phyloP scores from a whole-genome alignment of 2,329 filamentous ascomycete species.

The Sporothrix phasma region DNA sequence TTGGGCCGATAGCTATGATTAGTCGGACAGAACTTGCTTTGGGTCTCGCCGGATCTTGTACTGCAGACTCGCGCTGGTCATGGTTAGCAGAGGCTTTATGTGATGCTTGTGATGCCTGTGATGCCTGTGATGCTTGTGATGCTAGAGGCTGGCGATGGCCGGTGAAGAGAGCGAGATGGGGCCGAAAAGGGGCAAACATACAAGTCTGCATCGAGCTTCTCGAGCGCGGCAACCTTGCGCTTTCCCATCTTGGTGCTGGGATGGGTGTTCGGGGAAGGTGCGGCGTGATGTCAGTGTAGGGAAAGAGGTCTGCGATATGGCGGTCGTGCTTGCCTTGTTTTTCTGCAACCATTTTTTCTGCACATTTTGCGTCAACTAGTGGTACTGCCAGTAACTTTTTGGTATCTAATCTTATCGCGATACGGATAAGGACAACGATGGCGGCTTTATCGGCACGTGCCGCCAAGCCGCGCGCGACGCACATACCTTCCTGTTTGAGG shows the following conservation, averaged over 20 bases:
- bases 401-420: conserved; percentile 14
- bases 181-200: conserved; percentile 13
- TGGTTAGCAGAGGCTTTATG: conserved; percentile 21
- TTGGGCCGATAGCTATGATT: too few relatives aligned
- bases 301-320: not conserved
- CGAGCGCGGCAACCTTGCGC: conserved; percentile 80
- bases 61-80: conserved; percentile 65
- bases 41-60: conserved; percentile 73
- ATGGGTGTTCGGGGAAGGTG: not conserved
- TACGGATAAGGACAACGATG: too few relatives aligned
- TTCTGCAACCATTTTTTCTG: conserved; percentile 2
- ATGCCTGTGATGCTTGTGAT: too few relatives aligned
- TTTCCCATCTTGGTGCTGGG: conserved; percentile 55
- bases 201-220: conserved; percentile 91
- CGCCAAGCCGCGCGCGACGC: not conserved
- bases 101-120: too few relatives aligned
- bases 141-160: not conserved
- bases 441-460: conserved; percentile 4
- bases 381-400: conserved; percentile 6
- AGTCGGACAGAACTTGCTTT: conserved; percentile 39
- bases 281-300: not conserved
- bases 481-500: not conserved
- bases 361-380: not conserved
- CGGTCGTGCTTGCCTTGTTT: not conserved
- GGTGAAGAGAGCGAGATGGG: not conserved